phyloP scores from a whole-genome alignment of 306 rosid genomes.

The Rosa chinensis region DNA sequence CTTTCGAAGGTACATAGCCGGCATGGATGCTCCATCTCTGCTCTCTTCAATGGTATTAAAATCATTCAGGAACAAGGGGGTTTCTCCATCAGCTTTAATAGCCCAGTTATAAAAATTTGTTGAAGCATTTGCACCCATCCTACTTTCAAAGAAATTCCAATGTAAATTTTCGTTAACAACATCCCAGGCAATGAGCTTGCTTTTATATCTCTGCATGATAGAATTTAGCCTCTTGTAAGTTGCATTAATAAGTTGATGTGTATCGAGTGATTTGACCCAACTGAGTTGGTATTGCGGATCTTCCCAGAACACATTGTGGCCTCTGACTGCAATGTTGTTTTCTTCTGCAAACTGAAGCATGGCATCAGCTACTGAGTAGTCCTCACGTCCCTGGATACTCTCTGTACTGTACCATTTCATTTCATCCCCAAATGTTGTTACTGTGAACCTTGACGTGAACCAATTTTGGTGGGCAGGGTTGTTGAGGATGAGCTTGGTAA shows the following conservation, averaged over 20 bases:
- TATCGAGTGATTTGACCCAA: conserved; percentile 58
- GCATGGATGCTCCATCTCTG: conserved; percentile 34
- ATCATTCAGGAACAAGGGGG: conserved; percentile 65
- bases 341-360: conserved; percentile 50
- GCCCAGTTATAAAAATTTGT: conserved; percentile 35
- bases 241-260: conserved; percentile 27
- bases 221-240: conserved; percentile 42
- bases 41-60: conserved; percentile 64
- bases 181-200: conserved; percentile 68
- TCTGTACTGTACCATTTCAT: conserved; percentile 87
- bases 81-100: conserved; percentile 31
- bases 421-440: conserved; percentile 62
- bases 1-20: conserved; percentile 50
- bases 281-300: conserved; percentile 43
- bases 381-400: conserved; percentile 24
- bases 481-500: conserved; percentile 46
- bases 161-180: conserved; percentile 78
- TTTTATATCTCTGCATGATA: conserved; percentile 48
- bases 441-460: conserved; percentile 61
- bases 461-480: conserved; percentile 51
- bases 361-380: conserved; percentile 45
- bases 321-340: conserved; percentile 50
- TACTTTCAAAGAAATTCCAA: conserved; percentile 46
- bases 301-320: conserved; percentile 74
- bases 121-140: conserved; percentile 40